Percentiles rank a stretch among this genome's conserved stretches.
phyloP scores from a whole-genome alignment of 495 filamentous ascomycete genomes.

The Pyronema omphalodes region DNA sequence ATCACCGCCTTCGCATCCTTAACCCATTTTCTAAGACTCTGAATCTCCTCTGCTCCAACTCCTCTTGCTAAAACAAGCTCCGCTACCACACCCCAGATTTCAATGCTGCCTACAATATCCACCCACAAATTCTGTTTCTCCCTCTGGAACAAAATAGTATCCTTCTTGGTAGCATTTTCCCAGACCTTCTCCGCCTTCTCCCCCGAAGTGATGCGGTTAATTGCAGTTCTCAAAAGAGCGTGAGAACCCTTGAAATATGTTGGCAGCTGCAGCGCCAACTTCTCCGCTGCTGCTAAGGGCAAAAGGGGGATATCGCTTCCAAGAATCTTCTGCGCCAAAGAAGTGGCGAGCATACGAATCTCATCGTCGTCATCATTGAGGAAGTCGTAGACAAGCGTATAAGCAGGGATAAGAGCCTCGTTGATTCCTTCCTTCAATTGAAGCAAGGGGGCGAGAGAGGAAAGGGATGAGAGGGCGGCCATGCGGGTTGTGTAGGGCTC shows the following conservation, averaged over 20 bases:
- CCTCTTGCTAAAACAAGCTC: slow-evolving; percentile 1
- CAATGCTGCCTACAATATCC: slow-evolving; percentile 51
- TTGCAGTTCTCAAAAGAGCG: slow-evolving; percentile 24
- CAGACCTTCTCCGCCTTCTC: slow-evolving; percentile 32
- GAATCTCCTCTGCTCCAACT: slow-evolving; percentile 7
- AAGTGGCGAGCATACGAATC: slow-evolving; percentile 48
- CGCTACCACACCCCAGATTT: slow-evolving; percentile 1
- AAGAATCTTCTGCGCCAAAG: slow-evolving; percentile 26
- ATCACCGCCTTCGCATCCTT: slow-evolving; percentile 8
- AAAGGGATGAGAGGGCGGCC: slow-evolving; percentile 11
- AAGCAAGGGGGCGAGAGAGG: slow-evolving; percentile 2
- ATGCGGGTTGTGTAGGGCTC: slow-evolving; percentile 10
- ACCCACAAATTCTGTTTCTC: slow-evolving; percentile 87
- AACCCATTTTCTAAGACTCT: slow-evolving; percentile 13
- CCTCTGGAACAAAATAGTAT: slow-evolving; percentile 58
- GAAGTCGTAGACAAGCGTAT: slow-evolving; percentile 38
- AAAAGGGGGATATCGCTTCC: slow-evolving; percentile 22
- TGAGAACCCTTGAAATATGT: slow-evolving; percentile 20
- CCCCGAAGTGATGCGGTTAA: slow-evolving; percentile 9
- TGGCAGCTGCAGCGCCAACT: slow-evolving; percentile 14
- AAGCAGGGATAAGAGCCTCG: slow-evolving; percentile 21
- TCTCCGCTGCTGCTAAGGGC: slow-evolving; percentile 26
- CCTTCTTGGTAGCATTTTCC: slow-evolving; percentile 35
- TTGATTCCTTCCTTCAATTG: background rate
- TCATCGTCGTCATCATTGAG: slow-evolving; percentile 88